Conservation (phyloP, 2,329 filamentous ascomycete genomes). For the Colletotrichum horii region DNA sequence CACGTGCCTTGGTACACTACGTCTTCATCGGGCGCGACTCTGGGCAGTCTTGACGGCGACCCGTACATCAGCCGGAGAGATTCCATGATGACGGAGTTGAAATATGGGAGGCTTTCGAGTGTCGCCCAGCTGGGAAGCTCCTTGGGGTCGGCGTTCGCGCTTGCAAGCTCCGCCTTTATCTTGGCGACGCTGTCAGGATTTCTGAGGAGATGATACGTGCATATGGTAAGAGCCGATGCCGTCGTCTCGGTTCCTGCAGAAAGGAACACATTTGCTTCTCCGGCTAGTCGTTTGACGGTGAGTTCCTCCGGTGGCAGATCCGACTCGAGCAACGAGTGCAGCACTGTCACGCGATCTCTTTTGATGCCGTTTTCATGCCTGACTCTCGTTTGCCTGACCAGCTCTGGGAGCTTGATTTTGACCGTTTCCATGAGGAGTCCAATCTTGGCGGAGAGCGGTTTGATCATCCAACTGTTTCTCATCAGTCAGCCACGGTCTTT, state of each 20-base stretch:
- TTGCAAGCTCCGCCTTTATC: neutral
- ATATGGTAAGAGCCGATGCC: neutral
- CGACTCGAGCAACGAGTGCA: constrained; percentile 33
- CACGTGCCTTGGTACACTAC: constrained; percentile 30
- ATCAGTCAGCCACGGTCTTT: neutral
- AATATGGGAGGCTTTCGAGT: constrained; percentile 39
- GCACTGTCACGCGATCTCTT: constrained; percentile 23
- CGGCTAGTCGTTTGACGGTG: constrained; percentile 33
- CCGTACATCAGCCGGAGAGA: constrained; percentile 45
- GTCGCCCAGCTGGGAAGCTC: constrained; percentile 18
- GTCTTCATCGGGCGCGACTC: constrained; percentile 31
- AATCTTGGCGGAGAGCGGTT: neutral
- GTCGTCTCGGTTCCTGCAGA: constrained; percentile 42
- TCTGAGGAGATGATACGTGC: neutral
- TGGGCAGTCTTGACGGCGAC: constrained; percentile 32
- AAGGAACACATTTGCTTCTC: constrained; percentile 42
- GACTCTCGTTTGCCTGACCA: neutral
- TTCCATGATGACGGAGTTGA: constrained; percentile 43
- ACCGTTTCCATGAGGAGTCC: neutral
- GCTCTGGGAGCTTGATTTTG: neutral
- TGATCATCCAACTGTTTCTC: neutral
- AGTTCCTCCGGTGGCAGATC: constrained; percentile 40
- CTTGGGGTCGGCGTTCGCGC: neutral
- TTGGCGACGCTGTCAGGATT: neutral
- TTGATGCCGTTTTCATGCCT: neutral